Base-by-base conservation (phyloP, 2,329 filamentous ascomycete species). In the Nothomitra cinnamomea region DNA sequence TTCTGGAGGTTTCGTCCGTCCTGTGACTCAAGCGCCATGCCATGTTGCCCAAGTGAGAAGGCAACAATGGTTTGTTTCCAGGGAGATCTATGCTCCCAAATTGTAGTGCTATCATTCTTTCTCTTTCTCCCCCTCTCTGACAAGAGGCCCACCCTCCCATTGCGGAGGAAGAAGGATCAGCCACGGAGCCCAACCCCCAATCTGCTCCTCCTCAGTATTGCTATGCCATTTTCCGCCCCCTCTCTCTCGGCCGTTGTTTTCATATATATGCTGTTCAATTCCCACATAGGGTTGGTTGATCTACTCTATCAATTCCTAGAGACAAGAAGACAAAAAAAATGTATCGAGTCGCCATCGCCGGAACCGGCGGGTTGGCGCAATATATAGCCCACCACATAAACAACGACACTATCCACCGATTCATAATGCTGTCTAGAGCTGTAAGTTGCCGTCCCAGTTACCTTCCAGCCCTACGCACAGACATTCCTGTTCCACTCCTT, bases 361-460 rank as follows among this genome's bases (percentile, higher is more conserved):
- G 79, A 42, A 79, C 74, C 51, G 76, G 77, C 57, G 77, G 76
- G 52, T 67, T 83, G 53, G 77, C 77, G 53, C 71, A 74, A 56
- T 67, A 74, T 35, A 73, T 82, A 56, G 76, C 74, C 15, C 72
- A 77, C 54, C 73, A 77, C 60, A 72, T 88, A 32, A 74, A 76
- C 28, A 66, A 70, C 24, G 72, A 78, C 52, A 83, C 78, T 36
- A 78, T 76, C 48, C 80, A 87, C 64, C 76, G 80, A 51, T 73
- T 87, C 45, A 72, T 88, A 52, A 73, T 88, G n/a, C 67, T 88
- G 28, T 86, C 84, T 21, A 74, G 80, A 70, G 69, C 65, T 56
- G 82, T 83, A 65, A 64, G 72, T 32, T 32, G 28, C 28, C 28
- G 28, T 10, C 28, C 5, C 10, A 4, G 28, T 32, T 10, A 32